Base-by-base conservation (phyloP, 2,329 filamentous ascomycete species). In the Trichoderma sp. region DNA sequence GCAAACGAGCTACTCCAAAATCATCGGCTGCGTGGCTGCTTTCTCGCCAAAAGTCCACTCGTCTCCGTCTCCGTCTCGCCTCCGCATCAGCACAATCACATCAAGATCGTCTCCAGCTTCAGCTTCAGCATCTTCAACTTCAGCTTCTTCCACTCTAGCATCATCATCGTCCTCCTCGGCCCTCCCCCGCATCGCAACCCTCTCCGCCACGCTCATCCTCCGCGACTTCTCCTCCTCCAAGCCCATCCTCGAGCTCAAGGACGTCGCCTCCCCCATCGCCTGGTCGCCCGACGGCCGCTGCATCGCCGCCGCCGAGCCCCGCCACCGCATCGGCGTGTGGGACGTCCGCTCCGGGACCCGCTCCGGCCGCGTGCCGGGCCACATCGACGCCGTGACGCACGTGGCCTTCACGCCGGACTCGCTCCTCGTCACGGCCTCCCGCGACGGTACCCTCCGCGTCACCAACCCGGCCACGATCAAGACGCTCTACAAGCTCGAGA, bases 311-410 rank as follows among this genome's bases (percentile, higher is more conserved):
- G 75, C 73, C 18, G 78, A 79, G 63, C 72, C 65, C 2, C 69
- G 69, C 14, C 61, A 74, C 66, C 74, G 78, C 16, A 69, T 80
- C 32, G 76, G 76, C 28, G 70, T 80, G 49, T 80, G 77, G 77
- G 78, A 80, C 32, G 71, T 73, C 28, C 75, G 73, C 65, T 75
- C 73, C 3, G 77, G 75, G 1, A 66, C 64, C 26, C 70, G 76
- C 7, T 69, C 77, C 0, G 78, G 79, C 28, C 73, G 74, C 18
- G 76, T 81, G 14, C 61, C 77, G 28, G 73, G 76, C 56, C 81
- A 83, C 74, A 76, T 77, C 58, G 79, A 77, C 55, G 69, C 72
- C 52, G 74, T 83, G 32, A 81, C 78, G 5, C 79, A 82, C 74
- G 73, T 79, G 3, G 75, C 76, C 51, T 82, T 82, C 18, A 74